Evolutionary conservation across 129 eudicot species (phyloP).

Genomic region (Centaurea solstitialis): DNA sequence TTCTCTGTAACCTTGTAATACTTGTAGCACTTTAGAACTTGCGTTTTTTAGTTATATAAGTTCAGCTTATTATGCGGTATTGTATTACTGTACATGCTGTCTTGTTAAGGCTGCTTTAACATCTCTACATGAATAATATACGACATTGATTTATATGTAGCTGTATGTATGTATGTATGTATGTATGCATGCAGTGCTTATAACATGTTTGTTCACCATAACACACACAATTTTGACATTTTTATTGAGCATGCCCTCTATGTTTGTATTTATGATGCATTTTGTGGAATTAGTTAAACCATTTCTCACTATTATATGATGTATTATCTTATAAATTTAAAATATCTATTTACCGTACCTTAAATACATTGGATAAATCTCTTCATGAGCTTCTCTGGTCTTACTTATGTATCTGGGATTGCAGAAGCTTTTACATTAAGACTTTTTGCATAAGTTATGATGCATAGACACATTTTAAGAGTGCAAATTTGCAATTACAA

Average conservation of each 20-base stretch:
- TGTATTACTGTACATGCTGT: background rate
- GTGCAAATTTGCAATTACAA: background rate
- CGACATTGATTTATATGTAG: background rate
- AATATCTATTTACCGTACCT: too few relatives aligned
- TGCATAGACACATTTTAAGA: conserved; percentile 1
- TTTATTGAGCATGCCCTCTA: background rate
- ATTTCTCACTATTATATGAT: background rate
- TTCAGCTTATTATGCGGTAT: conserved; percentile 4
- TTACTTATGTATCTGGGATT: background rate
- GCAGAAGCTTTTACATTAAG: background rate
- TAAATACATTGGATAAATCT: too few relatives aligned
- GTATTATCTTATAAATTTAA: background rate
- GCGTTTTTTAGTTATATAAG: conserved; percentile 10
- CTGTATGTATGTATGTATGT: conserved; percentile 8
- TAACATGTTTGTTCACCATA: background rate
- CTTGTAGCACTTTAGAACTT: background rate
- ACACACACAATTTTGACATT: background rate
- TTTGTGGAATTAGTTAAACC: background rate
- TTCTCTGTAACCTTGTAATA: background rate
- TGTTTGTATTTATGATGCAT: conserved; percentile 6
- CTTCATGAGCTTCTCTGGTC: background rate
- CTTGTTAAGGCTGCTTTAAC: too few relatives aligned
- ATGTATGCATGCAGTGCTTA: too few relatives aligned
- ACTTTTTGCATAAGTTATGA: background rate
- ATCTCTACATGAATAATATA: background rate